phyloP scores from a whole-genome alignment of 805 yeast genomes.

The Candida chauliodis region DNA sequence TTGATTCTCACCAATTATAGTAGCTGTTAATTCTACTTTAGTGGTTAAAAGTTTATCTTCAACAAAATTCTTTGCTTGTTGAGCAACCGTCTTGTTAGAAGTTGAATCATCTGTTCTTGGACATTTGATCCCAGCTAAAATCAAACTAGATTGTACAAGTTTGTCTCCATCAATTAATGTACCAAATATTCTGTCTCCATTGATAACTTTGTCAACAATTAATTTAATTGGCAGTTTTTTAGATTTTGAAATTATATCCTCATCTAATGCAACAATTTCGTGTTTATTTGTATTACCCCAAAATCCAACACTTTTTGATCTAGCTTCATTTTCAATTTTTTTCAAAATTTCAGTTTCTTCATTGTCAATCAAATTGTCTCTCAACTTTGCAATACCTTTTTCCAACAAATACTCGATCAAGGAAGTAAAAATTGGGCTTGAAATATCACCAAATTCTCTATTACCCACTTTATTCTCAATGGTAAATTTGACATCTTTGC shows the following conservation, averaged over 20 bases:
- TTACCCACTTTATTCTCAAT: slow-evolving; percentile 54
- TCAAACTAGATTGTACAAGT: slow-evolving; percentile 57
- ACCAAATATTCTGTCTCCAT: slow-evolving; percentile 74
- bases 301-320: slow-evolving; percentile 47
- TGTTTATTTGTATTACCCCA: slow-evolving; percentile 38
- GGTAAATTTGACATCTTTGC: slow-evolving; percentile 59
- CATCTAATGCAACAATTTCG: slow-evolving; percentile 25
- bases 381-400: slow-evolving; percentile 60
- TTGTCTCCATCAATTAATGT: slow-evolving; percentile 48
- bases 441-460: slow-evolving; percentile 70
- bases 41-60: slow-evolving; percentile 63
- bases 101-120: slow-evolving; percentile 61
- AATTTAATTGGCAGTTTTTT: slow-evolving; percentile 42
- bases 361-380: slow-evolving; percentile 46
- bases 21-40: slow-evolving; percentile 47
- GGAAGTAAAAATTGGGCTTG: slow-evolving; percentile 60
- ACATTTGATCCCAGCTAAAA: slow-evolving; percentile 69
- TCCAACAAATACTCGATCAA: slow-evolving; percentile 53
- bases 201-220: slow-evolving; percentile 70
- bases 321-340: slow-evolving; percentile 49
- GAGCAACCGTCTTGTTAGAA: slow-evolving; percentile 55
- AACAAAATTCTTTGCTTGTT: slow-evolving; percentile 61
- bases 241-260: slow-evolving; percentile 32
- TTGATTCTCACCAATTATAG: slow-evolving; percentile 57
- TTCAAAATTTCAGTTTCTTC: slow-evolving; percentile 37